Conservation (phyloP, 768 basidiomycete genomes). For the Pleurotus pulmonarius region DNA sequence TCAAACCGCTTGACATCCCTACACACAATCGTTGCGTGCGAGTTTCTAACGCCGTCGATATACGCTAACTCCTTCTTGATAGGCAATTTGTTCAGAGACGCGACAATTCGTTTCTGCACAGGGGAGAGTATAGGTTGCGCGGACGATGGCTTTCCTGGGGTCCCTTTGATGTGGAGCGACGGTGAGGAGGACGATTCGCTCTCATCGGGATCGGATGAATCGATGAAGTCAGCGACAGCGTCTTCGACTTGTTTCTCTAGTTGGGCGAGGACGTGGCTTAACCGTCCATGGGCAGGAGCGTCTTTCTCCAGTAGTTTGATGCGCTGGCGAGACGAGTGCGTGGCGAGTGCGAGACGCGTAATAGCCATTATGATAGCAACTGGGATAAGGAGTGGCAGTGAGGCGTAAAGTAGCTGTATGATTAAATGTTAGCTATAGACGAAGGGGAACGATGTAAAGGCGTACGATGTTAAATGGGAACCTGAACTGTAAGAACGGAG, state of each 20-base stretch:
- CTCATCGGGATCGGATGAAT: conserved; percentile 30
- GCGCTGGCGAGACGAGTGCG: conserved; percentile 58
- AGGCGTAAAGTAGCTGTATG: conserved; percentile 43
- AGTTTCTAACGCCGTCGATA: conserved; percentile 54
- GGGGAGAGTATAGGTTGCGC: conserved; percentile 48
- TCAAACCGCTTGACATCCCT: conserved; percentile 62
- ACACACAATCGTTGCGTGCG: conserved; percentile 71
- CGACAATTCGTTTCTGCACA: conserved; percentile 53
- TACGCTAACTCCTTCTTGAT: conserved; percentile 70
- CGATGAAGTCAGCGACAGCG: conserved; percentile 56
- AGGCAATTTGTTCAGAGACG: conserved; percentile 64
- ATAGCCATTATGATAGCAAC: conserved; percentile 49
- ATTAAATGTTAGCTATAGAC: conserved; percentile 1
- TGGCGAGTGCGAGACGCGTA: conserved; percentile 52
- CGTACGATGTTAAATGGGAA: conserved; percentile 76
- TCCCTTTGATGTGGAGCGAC: background rate
- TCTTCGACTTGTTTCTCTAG: conserved; percentile 62
- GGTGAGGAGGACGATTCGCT: background rate
- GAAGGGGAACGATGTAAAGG: conserved; percentile 6
- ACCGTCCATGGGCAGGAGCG: conserved; percentile 39
- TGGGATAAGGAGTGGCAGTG: conserved; percentile 67
- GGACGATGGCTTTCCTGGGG: conserved; percentile 5
- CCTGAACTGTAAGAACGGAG: conserved; percentile 51
- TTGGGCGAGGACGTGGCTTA: conserved; percentile 51
- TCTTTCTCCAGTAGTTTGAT: conserved; percentile 64